Evolutionary conservation across 768 basidiomycete species (phyloP).

Genomic region (Lentinula edodes): DNA sequence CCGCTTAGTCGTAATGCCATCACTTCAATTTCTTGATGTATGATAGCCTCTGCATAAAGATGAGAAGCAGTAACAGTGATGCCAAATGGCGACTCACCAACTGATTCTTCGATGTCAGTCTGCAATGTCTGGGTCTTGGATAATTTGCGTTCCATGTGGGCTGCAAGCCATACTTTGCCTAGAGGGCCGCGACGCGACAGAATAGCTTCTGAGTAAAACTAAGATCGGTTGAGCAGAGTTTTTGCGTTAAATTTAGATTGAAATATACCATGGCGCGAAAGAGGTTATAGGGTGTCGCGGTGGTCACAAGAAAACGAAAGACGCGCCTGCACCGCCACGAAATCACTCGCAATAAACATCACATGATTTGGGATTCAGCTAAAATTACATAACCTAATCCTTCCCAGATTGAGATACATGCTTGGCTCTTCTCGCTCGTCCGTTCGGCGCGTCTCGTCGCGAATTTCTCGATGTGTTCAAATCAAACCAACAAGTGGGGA

Average conservation of each 20-base stretch:
- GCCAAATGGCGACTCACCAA: constrained; percentile 47
- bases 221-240: constrained; percentile 6
- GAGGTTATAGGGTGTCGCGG: constrained; percentile 11
- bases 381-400: neutral
- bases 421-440: constrained; percentile 17
- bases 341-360: constrained; percentile 1
- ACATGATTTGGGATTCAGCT: neutral
- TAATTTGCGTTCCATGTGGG: constrained; percentile 97
- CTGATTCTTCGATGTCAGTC: constrained; percentile 92
- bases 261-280: constrained; percentile 23
- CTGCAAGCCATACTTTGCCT: constrained; percentile 97
- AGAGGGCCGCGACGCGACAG: constrained; percentile 90
- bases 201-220: constrained; percentile 95
- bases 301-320: neutral
- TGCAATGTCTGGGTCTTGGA: constrained; percentile 93
- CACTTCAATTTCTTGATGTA: constrained; percentile 86
- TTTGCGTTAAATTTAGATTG: neutral
- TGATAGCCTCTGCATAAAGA: constrained; percentile 66
- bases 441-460: constrained; percentile 11
- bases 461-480: neutral
- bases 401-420: constrained; percentile 10
- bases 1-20: constrained; percentile 97
- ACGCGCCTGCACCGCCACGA: neutral
- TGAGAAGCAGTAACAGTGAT: neutral
- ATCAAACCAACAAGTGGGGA: neutral